Base-by-base conservation (phyloP, 108 stramenopile genomes). In the Thalassiosira profunda region DNA sequence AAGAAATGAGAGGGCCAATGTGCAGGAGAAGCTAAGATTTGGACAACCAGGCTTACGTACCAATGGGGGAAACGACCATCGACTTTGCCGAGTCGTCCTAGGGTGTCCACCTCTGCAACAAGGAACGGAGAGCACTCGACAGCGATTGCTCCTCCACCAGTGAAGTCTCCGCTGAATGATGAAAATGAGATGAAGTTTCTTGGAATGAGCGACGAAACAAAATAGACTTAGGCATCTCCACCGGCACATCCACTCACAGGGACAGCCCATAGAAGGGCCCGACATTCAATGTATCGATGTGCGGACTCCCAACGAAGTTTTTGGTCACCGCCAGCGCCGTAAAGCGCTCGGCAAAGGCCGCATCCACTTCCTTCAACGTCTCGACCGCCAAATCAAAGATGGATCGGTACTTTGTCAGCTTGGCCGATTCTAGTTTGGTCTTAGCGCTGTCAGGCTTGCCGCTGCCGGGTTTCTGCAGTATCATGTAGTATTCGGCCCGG, bases 31-130 rank as follows among this genome's bases (percentile, higher is more conserved):
- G n/a, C n/a, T n/a, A n/a, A n/a, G n/a, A n/a, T n/a, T n/a, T n/a
- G n/a, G n/a, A n/a, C n/a, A n/a, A n/a, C n/a, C n/a, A n/a, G n/a
- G n/a, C n/a, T n/a, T n/a, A n/a, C n/a, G n/a, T n/a, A n/a, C 86
- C 86, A 90, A 59, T 90, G 89, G 9, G 83, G 83, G 40, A 74
- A 90, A 18, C 89, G 75, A 5, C 89, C 89, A 54, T 90, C 89
- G 14, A 90, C 83, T 56, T 86, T 87, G 18, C 70, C 89, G 8
- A 87, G 73, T 9, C 78, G 45, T 28, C 70, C 70, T 43, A 68
- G 67, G 1, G 86, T 90, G 54, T 86, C 63, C n/a, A 90, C 64
- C 20, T 82, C 60, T 33, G 75, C 79, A 4, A 90, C 84, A 23
- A 46, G 14, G 2, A 74, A 52, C 9, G 86, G 64, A 17, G 54